Evolutionary conservation across 106 monocot genomes (phyloP), one percentile per base, ranked within the genome.

Genomic region (Dioscorea zingiberensis): DNA sequence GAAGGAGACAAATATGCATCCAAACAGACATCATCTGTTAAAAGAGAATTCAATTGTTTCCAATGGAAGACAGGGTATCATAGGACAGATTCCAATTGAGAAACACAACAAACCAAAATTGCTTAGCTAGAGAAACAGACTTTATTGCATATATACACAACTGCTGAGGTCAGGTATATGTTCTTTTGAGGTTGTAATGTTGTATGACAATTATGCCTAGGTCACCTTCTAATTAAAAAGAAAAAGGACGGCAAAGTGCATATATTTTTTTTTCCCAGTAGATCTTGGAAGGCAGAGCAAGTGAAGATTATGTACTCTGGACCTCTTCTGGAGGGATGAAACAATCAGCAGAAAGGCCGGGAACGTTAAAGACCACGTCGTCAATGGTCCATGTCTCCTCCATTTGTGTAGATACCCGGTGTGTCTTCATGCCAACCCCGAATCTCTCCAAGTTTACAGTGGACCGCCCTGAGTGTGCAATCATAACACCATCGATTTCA

Each of bases 341-440:
- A 51, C 60, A 78, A 16, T 89, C 89, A 11, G 61, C 49, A 30
- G 83, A 81, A 21, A 93, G 79, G 2, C 93, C 93, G 17, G 78
- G 76, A 23, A 93, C 89, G 47, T 89, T 78, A 65, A 89, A 93
- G 5, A 70, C 81, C 14, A 89, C 86, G 61, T 93, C 93, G 30
- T 89, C 85, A 27, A 93, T 93, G 59, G 56, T 73, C 93, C 93
- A 93, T 29, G 54, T 53, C 83, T 93, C 93, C 72, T 89, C 89
- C 93, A 93, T 89, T 45, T 58, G 67, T n/a, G 74, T 86, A 54
- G 73, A 56, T 13, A 71, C 76, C 23, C 63, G 46, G 12, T 54
- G 44, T 21, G 56, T 69, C 30, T 56, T 68, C 22, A 74, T 45
- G 15, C 81, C 89, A 16, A 70, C 63, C 14, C 93, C 93, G 38